These are phyloP conservation scores for Phytophthora vignae DNA, from an alignment of 352 stramenopile genomes.

Conservation along the genomic window DNA sequence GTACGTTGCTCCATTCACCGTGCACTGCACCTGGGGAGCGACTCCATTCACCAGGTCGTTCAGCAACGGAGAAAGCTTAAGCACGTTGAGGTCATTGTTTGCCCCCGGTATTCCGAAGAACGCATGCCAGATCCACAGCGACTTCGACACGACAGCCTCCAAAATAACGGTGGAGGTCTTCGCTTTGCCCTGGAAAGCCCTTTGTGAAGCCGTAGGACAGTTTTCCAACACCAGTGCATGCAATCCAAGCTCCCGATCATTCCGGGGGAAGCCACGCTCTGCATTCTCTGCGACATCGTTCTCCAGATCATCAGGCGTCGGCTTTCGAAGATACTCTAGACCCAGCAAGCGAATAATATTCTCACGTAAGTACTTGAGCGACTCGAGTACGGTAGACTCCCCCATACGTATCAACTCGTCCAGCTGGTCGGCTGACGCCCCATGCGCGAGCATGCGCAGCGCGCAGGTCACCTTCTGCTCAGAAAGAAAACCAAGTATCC, in stretches of 20 bases:
- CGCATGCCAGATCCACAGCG: constrained; percentile 12
- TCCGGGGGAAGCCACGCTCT: neutral
- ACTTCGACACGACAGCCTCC: neutral
- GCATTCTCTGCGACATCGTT: neutral
- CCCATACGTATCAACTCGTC: neutral
- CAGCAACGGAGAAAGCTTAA: constrained; percentile 7
- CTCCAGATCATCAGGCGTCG: neutral
- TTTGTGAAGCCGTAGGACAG: neutral
- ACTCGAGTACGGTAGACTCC: neutral
- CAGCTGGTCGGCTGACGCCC: neutral
- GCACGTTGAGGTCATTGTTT: constrained; percentile 13
- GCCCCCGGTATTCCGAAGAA: constrained; percentile 13
- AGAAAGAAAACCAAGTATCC: neutral
- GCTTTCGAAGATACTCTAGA: neutral
- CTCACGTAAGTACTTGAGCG: neutral
- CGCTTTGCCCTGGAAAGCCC: neutral
- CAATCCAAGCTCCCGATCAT: constrained; percentile 3
- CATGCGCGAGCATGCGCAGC: too few relatives aligned
- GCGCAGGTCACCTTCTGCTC: neutral
- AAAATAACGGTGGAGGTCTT: constrained; percentile 8
- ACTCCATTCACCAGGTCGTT: neutral
- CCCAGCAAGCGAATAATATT: neutral
- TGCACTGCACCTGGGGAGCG: neutral
- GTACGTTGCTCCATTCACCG: neutral
- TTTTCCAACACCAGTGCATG: constrained; percentile 8